Evolutionary conservation across 306 rosid genomes (phyloP).

Genomic region (Trifolium pratense): DNA sequence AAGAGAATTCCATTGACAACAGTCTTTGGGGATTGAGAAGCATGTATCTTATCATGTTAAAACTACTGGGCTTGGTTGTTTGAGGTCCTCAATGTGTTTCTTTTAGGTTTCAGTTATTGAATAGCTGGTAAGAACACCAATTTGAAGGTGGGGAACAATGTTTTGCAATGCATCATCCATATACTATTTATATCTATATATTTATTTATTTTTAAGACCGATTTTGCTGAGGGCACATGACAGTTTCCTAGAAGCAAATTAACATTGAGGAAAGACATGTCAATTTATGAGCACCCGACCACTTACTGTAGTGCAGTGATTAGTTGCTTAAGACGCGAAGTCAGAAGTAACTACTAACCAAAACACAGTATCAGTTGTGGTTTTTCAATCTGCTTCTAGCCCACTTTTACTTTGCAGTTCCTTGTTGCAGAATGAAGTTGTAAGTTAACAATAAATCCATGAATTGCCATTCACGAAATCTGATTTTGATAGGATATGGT

Average conservation of each 20-base stretch:
- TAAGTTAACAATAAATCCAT: slow-evolving; percentile 9
- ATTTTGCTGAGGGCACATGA: neutral
- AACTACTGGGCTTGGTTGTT: slow-evolving; percentile 13
- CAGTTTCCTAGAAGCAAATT: neutral
- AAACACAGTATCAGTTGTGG: neutral
- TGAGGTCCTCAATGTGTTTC: neutral
- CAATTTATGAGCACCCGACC: no score
- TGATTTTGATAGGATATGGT: slow-evolving; percentile 83
- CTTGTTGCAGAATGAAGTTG: slow-evolving; percentile 9
- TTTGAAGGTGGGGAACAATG: slow-evolving; percentile 13
- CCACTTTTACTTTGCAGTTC: slow-evolving; percentile 3
- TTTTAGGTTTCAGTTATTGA: neutral
- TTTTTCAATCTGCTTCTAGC: neutral
- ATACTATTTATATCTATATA: neutral
- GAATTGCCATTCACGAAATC: slow-evolving; percentile 12
- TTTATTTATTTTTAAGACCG: no score
- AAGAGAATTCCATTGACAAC: neutral
- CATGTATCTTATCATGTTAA: neutral
- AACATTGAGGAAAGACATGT: no score
- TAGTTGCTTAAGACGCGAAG: neutral
- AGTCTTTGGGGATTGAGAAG: slow-evolving; percentile 7
- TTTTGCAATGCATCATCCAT: neutral
- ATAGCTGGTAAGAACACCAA: slow-evolving; percentile 11
- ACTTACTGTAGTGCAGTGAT: neutral
- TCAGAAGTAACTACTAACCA: neutral